A percentile compares a stretch with the other conserved stretches of the same genome.
Evolutionary conservation across 2,329 filamentous ascomycete species (phyloP).

Genomic region (Sarocladium kiliense): DNA sequence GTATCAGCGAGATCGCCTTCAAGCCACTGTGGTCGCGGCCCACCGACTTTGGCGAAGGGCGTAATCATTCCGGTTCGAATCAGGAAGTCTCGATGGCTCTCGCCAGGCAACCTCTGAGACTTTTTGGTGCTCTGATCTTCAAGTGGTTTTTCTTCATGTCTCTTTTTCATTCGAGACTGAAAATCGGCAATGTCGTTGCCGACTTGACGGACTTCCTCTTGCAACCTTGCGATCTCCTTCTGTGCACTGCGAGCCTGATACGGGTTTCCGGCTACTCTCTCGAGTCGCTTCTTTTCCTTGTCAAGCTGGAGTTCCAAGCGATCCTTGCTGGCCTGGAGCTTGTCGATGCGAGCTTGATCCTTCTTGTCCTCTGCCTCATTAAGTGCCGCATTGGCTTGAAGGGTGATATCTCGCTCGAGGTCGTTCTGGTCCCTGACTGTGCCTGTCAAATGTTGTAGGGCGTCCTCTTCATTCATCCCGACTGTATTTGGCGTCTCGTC

Average conservation of each 20-base stretch:
- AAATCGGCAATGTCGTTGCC: conserved; percentile 76
- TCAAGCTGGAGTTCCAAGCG: conserved; percentile 63
- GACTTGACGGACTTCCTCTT: conserved; percentile 58
- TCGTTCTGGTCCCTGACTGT: conserved; percentile 83
- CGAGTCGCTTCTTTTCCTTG: conserved; percentile 42
- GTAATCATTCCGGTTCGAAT: conserved; percentile 97
- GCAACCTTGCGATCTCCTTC: conserved; percentile 61
- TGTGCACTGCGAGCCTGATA: conserved; percentile 53
- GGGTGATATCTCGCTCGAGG: conserved; percentile 77
- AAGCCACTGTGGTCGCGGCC: conserved; percentile 54
- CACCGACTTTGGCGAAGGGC: conserved; percentile 77
- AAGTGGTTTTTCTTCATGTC: conserved; percentile 52
- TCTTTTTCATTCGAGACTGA: conserved; percentile 70
- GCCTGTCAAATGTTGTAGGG: conserved; percentile 58
- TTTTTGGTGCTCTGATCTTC: conserved; percentile 38
- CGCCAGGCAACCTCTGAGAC: conserved; percentile 64
- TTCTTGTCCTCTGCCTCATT: conserved; percentile 59
- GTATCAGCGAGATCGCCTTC: conserved; percentile 70
- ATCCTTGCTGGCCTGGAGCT: conserved; percentile 45
- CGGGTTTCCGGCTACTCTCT: conserved; percentile 37
- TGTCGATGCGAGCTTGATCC: conserved; percentile 58
- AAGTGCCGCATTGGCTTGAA: conserved; percentile 54
- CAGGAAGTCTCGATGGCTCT: conserved; percentile 81
- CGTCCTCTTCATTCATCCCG: conserved; percentile 51
- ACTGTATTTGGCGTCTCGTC: conserved; percentile 15